Conservation (phyloP, 225 moss, liverwort and hornwort species). For the Polytrichum commune region DNA sequence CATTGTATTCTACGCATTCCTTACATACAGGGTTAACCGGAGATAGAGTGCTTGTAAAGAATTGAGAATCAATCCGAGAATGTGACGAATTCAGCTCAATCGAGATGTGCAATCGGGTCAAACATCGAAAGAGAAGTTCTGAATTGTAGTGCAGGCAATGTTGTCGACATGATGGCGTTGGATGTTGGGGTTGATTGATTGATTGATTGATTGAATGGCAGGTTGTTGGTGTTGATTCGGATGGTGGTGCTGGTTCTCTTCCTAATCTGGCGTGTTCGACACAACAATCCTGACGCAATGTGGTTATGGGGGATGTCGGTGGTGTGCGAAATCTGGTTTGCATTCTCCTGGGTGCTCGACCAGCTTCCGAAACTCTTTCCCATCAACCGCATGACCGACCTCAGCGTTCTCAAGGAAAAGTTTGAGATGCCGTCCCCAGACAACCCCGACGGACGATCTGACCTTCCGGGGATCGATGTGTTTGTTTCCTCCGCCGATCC, state of each 20-base stretch:
- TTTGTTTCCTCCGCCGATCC: slow-evolving; percentile 93
- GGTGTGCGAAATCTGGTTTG: slow-evolving; percentile 91
- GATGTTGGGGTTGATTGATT: too few relatives aligned
- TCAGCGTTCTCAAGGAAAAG: slow-evolving; percentile 69
- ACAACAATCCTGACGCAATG: slow-evolving; percentile 71
- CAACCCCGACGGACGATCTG: slow-evolving; percentile 80
- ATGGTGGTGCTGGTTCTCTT: slow-evolving; percentile 73
- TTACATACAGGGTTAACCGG: neutral
- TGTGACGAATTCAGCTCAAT: too few relatives aligned
- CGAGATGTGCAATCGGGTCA: too few relatives aligned
- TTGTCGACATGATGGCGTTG: neutral
- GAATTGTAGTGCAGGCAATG: too few relatives aligned
- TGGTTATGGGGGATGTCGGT: slow-evolving; percentile 98
- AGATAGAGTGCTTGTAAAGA: too few relatives aligned
- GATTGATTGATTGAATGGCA: slow-evolving; percentile 14
- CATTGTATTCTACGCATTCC: neutral
- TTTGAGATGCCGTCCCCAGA: slow-evolving; percentile 65
- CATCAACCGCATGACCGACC: slow-evolving; percentile 80
- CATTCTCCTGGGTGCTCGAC: slow-evolving; percentile 90
- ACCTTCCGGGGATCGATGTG: slow-evolving; percentile 82
- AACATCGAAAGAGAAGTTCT: neutral
- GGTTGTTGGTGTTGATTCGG: slow-evolving; percentile 66
- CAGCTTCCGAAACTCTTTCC: slow-evolving; percentile 84
- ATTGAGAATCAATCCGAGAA: too few relatives aligned
- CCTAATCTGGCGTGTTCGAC: slow-evolving; percentile 65